These are phyloP conservation scores for Colletotrichum gigasporum DNA, from an alignment of 2,329 filamentous ascomycete species.

Conservation along the genomic window DNA sequence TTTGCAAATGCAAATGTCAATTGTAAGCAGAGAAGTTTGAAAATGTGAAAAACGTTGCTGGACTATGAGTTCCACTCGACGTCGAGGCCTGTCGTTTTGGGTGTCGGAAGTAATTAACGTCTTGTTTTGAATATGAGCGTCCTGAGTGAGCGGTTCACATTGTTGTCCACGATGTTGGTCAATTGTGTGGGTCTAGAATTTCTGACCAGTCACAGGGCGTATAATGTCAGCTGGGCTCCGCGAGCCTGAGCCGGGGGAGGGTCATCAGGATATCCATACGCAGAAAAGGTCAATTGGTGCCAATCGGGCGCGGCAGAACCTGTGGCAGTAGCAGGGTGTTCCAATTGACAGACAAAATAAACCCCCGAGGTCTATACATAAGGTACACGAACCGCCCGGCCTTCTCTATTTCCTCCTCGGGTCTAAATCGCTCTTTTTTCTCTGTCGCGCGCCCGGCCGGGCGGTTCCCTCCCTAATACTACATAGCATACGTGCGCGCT, in stretches of 20 bases:
- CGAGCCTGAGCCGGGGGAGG: constrained; percentile 9
- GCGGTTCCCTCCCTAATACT: constrained; percentile 28
- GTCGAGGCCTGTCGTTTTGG: no score
- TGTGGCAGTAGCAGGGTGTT: constrained; percentile 25
- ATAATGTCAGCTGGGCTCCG: constrained; percentile 30
- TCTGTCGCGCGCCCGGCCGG: constrained; percentile 24
- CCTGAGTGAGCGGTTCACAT: no score
- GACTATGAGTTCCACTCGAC: no score
- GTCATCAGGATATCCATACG: constrained; percentile 4
- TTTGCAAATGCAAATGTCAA: no score
- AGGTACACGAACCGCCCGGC: constrained; percentile 31
- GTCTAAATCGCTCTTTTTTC: constrained; percentile 19
- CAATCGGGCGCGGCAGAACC: constrained; percentile 17
- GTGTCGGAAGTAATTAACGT: no score
- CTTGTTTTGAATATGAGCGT: no score
- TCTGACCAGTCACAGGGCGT: constrained; percentile 21
- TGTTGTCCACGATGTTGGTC: background rate
- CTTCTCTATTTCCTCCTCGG: constrained; percentile 8
- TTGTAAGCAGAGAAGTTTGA: no score
- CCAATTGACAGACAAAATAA: constrained; percentile 31
- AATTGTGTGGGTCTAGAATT: background rate
- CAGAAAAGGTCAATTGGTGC: constrained; percentile 20
- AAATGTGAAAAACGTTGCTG: no score
- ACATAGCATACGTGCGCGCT: constrained; percentile 28
- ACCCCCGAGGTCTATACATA: constrained; percentile 34